phyloP scores from a whole-genome alignment of 208 protist genomes.

The Naegleria lovaniensis region DNA sequence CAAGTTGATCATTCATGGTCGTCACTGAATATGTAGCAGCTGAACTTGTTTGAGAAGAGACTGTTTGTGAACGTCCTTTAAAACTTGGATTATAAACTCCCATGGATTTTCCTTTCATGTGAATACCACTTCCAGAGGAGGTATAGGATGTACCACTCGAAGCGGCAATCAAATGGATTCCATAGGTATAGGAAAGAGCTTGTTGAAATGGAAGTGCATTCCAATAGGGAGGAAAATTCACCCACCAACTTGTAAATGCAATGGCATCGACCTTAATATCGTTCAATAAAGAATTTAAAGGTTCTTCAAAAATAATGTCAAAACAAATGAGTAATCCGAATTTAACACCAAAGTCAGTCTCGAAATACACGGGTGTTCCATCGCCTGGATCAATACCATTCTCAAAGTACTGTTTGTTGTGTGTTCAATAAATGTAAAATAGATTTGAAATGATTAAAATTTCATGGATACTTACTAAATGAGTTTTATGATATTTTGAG shows the following conservation, averaged over 20 bases:
- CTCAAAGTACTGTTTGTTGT: not conserved
- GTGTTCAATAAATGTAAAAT: too few relatives aligned
- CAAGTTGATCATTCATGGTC: too few relatives aligned
- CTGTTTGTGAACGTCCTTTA: not conserved
- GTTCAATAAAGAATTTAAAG: not conserved
- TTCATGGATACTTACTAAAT: not conserved
- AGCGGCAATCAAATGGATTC: not conserved
- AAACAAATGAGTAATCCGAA: constrained; percentile 21
- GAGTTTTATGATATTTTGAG: constrained; percentile 8
- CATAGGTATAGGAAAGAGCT: not conserved
- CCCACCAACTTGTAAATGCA: constrained; percentile 6
- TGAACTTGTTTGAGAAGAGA: not conserved
- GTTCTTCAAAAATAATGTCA: not conserved
- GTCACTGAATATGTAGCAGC: too few relatives aligned
- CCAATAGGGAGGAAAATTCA: not conserved
- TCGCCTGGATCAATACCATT: not conserved
- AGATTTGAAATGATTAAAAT: not conserved
- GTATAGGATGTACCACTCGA: not conserved
- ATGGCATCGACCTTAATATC: not conserved
- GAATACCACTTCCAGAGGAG: constrained; percentile 10
- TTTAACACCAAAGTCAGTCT: not conserved
- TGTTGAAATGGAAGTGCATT: not conserved
- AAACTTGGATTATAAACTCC: not conserved
- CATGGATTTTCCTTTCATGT: not conserved
- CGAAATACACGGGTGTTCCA: not conserved